Evolutionary conservation across 2,329 filamentous ascomycete genomes (phyloP).

Genomic region (Colletotrichum liaoningense): DNA sequence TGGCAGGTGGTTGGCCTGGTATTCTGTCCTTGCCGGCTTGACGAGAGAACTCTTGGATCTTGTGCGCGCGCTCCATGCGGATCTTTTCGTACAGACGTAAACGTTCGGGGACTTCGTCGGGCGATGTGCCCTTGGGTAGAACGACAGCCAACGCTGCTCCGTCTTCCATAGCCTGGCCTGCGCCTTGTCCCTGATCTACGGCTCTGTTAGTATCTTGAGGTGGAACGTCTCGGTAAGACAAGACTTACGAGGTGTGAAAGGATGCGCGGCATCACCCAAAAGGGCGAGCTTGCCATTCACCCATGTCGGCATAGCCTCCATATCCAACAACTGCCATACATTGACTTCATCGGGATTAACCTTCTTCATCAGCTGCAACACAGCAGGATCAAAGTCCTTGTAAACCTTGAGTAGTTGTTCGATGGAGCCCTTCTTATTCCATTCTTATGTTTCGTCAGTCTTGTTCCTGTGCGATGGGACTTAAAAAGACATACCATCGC

Average conservation of each 20-base stretch:
- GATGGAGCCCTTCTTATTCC: slow-evolving; percentile 51
- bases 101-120: slow-evolving; percentile 62
- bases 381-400: slow-evolving; percentile 53
- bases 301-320: slow-evolving; percentile 69
- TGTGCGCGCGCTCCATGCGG: slow-evolving; percentile 66
- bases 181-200: slow-evolving; percentile 68
- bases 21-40: slow-evolving; percentile 57
- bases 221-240: no score
- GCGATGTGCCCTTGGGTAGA: slow-evolving; percentile 57
- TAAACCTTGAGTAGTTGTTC: slow-evolving; percentile 52
- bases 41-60: slow-evolving; percentile 68
- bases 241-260: slow-evolving; percentile 69
- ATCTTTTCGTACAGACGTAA: slow-evolving; percentile 69
- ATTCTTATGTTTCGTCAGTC: slow-evolving; percentile 42
- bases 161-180: slow-evolving; percentile 74
- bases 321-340: slow-evolving; percentile 71
- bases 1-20: slow-evolving; percentile 5
- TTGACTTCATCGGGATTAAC: slow-evolving; percentile 59
- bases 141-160: slow-evolving; percentile 68
- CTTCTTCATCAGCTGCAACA: slow-evolving; percentile 54
- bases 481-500: slow-evolving; percentile 43
- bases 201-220: not conserved
- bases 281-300: slow-evolving; percentile 64
- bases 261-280: slow-evolving; percentile 76
- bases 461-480: not conserved